Evolutionary conservation across 1,284 basidiomycete genomes (phyloP), one percentile per base, ranked within the genome.

Genomic region (Thecaphora thlaspeos): DNA sequence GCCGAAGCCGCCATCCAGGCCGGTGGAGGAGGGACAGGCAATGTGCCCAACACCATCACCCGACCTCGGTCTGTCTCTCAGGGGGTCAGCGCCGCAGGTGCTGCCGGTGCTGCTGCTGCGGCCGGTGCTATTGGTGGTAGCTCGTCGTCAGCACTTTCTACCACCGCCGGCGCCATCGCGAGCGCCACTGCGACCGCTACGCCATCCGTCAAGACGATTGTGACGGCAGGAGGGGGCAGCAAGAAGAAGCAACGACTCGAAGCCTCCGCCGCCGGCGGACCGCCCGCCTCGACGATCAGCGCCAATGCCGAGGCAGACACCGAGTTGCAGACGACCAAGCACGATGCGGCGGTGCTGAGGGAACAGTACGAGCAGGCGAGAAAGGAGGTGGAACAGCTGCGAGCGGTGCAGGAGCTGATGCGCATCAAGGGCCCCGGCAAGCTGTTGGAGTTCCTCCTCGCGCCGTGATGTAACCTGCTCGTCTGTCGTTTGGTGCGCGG

Each of bases 341-440:
- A 18, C 22, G 42, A 26, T 12, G 12, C 22, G 23, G 41, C 40
- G 10, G n/a, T 41, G 7, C 21, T 61, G 30, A 21, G 47, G 15
- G 51, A 48, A 7, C 58, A 66, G 52, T 48, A 55, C 21, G 47
- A 28, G 17, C 46, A 52, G 22, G 47, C 61, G 48, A 45, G 55
- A 17, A 48, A 40, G 34, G 68, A 73, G 51, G 60, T 73, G 17
- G 60, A 60, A 10, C 60, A 70, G 51, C 51, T 73, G n/a, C 51
- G 70, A 3, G 70, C 65, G 10, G 50, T 73, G 22, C 49, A 55
- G 19, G 66, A 61, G 37, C 44, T 66, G 43, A 64, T 70, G 55
- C 34, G 41, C 26, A 32, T 64, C 37, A 68, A 65, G 32, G 68
- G 68, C 4, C 28, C 46, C 15, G 48, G 36, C 15, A 43, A 43